Percentiles rank a stretch among this genome's conserved stretches.
Conservation (phyloP, 805 yeast genomes). For the Cyberlindnera mycetangii region DNA sequence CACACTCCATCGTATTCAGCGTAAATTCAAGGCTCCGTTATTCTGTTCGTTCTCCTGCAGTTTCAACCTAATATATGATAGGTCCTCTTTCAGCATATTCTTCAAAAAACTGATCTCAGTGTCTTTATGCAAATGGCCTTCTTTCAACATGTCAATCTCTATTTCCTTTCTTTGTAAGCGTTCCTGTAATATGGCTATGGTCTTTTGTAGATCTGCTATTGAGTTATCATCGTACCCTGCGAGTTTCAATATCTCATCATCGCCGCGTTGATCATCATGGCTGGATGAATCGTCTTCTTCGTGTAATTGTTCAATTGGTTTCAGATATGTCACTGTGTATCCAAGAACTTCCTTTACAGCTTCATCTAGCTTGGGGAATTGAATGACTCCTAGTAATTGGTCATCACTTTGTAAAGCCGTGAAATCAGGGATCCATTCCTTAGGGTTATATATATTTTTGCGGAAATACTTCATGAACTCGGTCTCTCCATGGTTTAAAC, state of each 20-base stretch:
- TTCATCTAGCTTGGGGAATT: conserved; percentile 17
- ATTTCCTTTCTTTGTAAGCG: conserved; percentile 3
- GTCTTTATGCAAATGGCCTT: conserved; percentile 16
- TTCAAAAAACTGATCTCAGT: conserved; percentile 24
- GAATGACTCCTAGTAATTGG: conserved; percentile 14
- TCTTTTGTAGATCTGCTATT: neutral
- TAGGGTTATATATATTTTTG: conserved; percentile 18
- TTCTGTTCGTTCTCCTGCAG: conserved; percentile 13
- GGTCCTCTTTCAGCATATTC: conserved; percentile 24
- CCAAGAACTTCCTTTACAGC: conserved; percentile 18
- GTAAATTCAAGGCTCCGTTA: too few species aligned
- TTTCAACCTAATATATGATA: conserved; percentile 24
- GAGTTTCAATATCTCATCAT: conserved; percentile 20
- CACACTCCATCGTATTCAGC: too few species aligned
- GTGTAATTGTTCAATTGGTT: conserved; percentile 10
- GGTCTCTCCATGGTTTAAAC: conserved; percentile 25
- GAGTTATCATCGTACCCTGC: conserved; percentile 18
- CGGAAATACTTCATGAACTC: conserved; percentile 23
- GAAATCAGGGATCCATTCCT: conserved; percentile 27
- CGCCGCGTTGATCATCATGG: conserved; percentile 9
- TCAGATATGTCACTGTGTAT: conserved; percentile 5
- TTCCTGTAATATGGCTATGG: conserved; percentile 11
- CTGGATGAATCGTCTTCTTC: conserved; percentile 2
- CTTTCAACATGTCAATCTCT: conserved; percentile 8
- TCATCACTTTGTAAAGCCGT: conserved; percentile 7